Conservation (phyloP, 2,329 filamentous ascomycete genomes). For the Ascochyta pisi region DNA sequence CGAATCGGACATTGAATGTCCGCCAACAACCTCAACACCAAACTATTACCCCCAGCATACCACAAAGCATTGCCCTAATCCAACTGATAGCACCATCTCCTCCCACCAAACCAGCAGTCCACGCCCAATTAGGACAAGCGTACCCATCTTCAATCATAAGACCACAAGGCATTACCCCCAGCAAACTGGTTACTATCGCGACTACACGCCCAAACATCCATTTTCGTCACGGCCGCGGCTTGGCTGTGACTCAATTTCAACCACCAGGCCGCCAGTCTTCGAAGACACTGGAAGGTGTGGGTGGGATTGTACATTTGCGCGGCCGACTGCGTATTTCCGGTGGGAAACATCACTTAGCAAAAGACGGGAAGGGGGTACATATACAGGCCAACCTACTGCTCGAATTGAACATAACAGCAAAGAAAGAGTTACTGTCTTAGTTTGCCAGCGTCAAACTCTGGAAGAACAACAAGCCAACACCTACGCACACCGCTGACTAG, state of each 20-base stretch:
- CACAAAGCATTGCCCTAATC: neutral
- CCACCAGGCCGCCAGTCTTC: neutral
- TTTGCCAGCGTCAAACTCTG: neutral
- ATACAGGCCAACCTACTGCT: neutral
- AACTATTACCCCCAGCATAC: slow-evolving; percentile 17
- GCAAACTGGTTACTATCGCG: neutral
- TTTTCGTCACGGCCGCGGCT: neutral
- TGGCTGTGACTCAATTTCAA: neutral
- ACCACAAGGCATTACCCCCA: neutral
- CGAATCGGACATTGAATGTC: slow-evolving; percentile 7
- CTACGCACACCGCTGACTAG: neutral
- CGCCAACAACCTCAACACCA: slow-evolving; percentile 5
- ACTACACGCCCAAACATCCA: neutral
- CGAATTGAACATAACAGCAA: neutral
- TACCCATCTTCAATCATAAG: neutral
- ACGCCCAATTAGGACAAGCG: neutral
- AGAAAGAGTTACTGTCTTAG: neutral
- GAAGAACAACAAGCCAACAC: neutral
- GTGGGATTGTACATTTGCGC: neutral
- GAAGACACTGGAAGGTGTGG: neutral
- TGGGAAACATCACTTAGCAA: neutral
- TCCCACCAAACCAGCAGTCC: neutral
- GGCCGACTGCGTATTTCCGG: neutral
- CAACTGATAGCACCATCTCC: neutral
- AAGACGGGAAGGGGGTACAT: neutral